Evolutionary conservation across 495 filamentous ascomycete species (phyloP), one percentile per base, ranked within the genome.

Genomic region (Xylaria longipes): DNA sequence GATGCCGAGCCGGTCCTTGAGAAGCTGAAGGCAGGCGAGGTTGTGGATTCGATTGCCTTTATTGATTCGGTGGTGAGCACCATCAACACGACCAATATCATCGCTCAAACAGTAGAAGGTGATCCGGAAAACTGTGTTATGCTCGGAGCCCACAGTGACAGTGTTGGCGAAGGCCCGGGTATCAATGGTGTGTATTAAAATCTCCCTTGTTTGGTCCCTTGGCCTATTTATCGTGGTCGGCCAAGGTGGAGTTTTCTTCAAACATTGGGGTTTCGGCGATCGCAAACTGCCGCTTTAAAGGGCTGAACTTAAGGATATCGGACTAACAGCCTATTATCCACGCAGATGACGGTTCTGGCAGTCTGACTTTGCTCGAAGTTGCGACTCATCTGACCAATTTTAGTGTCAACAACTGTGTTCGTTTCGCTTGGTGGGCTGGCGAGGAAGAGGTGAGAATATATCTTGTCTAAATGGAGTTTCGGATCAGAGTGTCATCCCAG

Each of bases 341-440:
- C 41, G 37, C 84, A 71, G 69, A 89, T 70, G 87, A 90, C 70
- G 88, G 87, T 15, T 84, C 84, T 9, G 87, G 87, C 54, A 85
- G 83, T 62, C 61, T 89, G 35, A 82, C 84, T 1, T 76, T 90
- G 22, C 83, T 89, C 54, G 87, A 89, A 75, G 81, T 89, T 35
- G 85, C 86, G 11, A 83, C 82, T 5, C 82, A 85, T 66, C 76
- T 88, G 65, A 80, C 80, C 37, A 82, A 82, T 27, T 89, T 85
- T 73, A 79, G 71, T 29, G 82, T 87, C 70, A 86, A 86, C 73
- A 89, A 89, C 77, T 87, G 85, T 72, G 85, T 89, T 41, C 84
- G 86, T 37, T 89, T 89, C 71, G 83, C 82, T 20, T 89, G 87
- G 87, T 89, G 86, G 83, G 80, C 87, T 6, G 87, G 82, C 45